These are phyloP conservation scores for Xylaria cubensis DNA, from an alignment of 495 filamentous ascomycete genomes.

Conservation along the genomic window DNA sequence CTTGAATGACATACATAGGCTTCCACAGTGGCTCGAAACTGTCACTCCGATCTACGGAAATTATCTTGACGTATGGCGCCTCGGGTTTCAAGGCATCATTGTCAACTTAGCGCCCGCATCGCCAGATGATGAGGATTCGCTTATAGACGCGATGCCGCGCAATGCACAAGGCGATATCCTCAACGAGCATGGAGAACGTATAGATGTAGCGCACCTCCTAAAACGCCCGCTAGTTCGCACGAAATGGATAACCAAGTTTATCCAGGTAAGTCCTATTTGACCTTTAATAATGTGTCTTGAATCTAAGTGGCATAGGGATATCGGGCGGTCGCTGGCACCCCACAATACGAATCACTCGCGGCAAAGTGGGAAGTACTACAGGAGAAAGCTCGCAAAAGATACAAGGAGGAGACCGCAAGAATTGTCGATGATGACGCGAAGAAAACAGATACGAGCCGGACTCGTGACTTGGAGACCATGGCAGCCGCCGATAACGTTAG, in stretches of 20 bases:
- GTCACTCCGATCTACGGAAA: conserved; percentile 81
- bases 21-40: conserved; percentile 81
- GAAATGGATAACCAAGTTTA: conserved; percentile 85
- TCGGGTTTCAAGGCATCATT: conserved; percentile 94
- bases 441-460: conserved; percentile 77
- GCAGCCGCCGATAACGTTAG: conserved; percentile 69
- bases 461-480: conserved; percentile 79
- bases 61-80: conserved; percentile 88
- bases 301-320: conserved; percentile 37
- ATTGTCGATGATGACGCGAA: conserved; percentile 90
- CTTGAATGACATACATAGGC: conserved; percentile 66
- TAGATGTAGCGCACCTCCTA: conserved; percentile 92
- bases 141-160: conserved; percentile 73
- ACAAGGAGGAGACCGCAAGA: conserved; percentile 83
- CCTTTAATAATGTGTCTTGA: not conserved
- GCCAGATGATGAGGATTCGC: conserved; percentile 58
- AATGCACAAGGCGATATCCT: conserved; percentile 82
- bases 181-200: conserved; percentile 80
- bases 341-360: conserved; percentile 36
- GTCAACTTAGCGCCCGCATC: conserved; percentile 84
- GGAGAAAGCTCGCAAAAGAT: conserved; percentile 74
- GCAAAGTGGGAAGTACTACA: conserved; percentile 67
- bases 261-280: conserved; percentile 62
- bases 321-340: conserved; percentile 33
- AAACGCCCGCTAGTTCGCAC: conserved; percentile 87